Base-by-base conservation (phyloP, 2,329 filamentous ascomycete species). In the Diaporthe humulicola region DNA sequence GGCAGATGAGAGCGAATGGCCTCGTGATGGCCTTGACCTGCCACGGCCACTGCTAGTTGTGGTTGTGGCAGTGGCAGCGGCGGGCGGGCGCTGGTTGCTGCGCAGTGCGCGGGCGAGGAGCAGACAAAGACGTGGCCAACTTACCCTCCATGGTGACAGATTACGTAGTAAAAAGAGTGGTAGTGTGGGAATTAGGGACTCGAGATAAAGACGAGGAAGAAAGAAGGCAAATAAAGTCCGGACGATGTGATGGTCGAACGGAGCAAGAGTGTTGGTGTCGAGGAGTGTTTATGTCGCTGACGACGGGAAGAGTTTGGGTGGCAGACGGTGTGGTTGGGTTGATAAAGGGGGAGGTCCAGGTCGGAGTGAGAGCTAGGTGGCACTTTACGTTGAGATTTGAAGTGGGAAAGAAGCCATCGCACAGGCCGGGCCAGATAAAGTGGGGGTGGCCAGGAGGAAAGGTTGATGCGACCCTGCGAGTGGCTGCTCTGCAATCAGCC, bases 91-190 rank as follows among this genome's bases (percentile, higher is more conserved):
- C 54, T 73, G 69, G 42, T 50, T 67, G 61, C 52, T 67, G 61
- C 52, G 71, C 73, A 50, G 57, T 72, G 70, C 75, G 67, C 66
- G 71, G 66, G 66, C 38, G 78, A 78, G 76, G 75, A 78, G 78
- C 77, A 77, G 12, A 79, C 78, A 80, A 78, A 80, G 80, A 77
- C 79, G 79, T 80, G 76, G 73, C 77, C 78, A 77, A 84, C 86
- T 80, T 87, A 88, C 87, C 87, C 86, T 88, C 89, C 89, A 90
- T 90, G 84, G 84, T 87, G 87, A 84, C 84, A 83, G 86, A 85
- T 88, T 86, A 84, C 78, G 82, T 83, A 81, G 82, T 76, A 74
- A 70, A 70, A 75, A 69, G 57, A 76, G 75, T 77, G 73, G 56
- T 64, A 71, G 73, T 73, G 78, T 78, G 75, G 74, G 79, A 82